Conservation (phyloP, 2,329 filamentous ascomycete genomes). For the Diaporthe ilicicola region DNA sequence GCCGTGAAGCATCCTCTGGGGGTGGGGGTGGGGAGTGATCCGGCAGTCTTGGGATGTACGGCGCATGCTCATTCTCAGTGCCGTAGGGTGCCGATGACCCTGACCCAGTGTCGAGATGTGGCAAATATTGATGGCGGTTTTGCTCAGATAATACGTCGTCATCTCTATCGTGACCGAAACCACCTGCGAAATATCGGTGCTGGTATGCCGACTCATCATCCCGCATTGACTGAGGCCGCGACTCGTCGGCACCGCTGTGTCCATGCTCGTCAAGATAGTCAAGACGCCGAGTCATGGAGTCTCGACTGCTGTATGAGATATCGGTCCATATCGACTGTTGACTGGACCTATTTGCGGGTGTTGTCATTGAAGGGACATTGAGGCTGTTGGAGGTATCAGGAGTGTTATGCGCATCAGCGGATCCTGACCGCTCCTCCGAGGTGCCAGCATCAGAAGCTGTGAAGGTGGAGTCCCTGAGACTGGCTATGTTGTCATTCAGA, state of each 20-base stretch:
- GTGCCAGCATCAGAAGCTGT: slow-evolving; percentile 41
- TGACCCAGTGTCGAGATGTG: slow-evolving; percentile 60
- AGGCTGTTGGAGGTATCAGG: slow-evolving; percentile 55
- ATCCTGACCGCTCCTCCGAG: slow-evolving; percentile 40
- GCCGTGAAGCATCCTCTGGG: slow-evolving; percentile 46
- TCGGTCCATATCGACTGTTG: slow-evolving; percentile 70
- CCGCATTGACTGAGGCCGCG: slow-evolving; percentile 31
- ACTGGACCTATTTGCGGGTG: slow-evolving; percentile 57
- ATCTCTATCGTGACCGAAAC: slow-evolving; percentile 5
- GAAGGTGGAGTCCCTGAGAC: slow-evolving; percentile 44
- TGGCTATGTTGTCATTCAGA: slow-evolving; percentile 44
- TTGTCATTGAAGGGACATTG: slow-evolving; percentile 54
- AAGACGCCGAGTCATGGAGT: slow-evolving; percentile 30
- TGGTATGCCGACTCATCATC: slow-evolving; percentile 30
- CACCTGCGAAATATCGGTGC: slow-evolving; percentile 24
- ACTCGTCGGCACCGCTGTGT: slow-evolving; percentile 54
- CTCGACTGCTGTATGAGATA: slow-evolving; percentile 49
- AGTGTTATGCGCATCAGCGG: slow-evolving; percentile 41
- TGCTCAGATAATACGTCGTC: slow-evolving; percentile 27
- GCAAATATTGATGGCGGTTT: slow-evolving; percentile 49
- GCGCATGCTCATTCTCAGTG: slow-evolving; percentile 15
- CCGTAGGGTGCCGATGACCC: slow-evolving; percentile 57
- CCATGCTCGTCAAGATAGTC: slow-evolving; percentile 29
- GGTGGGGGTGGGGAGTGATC: slow-evolving; percentile 61
- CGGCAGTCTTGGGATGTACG: slow-evolving; percentile 47